Base-by-base conservation (phyloP, 495 filamentous ascomycete species). In the Penicillium angulare region DNA sequence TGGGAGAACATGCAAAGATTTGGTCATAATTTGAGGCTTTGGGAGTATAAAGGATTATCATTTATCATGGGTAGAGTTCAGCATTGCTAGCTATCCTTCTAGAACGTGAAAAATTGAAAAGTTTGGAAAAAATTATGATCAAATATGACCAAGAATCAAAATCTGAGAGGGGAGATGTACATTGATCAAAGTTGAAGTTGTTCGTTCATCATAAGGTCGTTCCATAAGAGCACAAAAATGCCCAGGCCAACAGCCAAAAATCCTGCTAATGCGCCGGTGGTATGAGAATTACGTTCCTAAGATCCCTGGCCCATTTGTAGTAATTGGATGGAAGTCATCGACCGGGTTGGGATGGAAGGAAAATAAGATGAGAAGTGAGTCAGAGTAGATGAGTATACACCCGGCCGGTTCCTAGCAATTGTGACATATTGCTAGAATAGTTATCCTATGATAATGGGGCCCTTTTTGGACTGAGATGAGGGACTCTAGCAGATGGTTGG, bases 141-240 rank as follows among this genome's bases (percentile, higher is more conserved):
- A n/a, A n/a, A 47, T 35, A 33, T 26, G 22, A 15, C 18, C 33
- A 26, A 46, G 29, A 7, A 20, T 35, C 20, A 36, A 16, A n/a
- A 29, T 23, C 21, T 27, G 33, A 55, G 47, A 33, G 33, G 47
- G 47, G 52, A 55, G 27, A 41, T 41, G 16, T 41, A 41, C 38
- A 41, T 41, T 1, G 3, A 41, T 41, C 24, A 13, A 24, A 24
- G 24, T 41, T 23, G 21, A 44, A n/a, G 10, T 20, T 29, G 39
- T 47, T 53, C 50, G 33, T 54, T 46, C 20, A 54, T 59, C 52
- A 49, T 59, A 12, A 55, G n/a, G 32, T 55, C 44, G 43, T 55
- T 45, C 15, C 40, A 50, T 29, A 40, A 41, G 20, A n/a, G 18
- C 18, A 36, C 26, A 18, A 20, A 35, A 34, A 46, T n/a, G 18